Conservation (phyloP, 345 rosid species). For the Alliaria petiolata region DNA sequence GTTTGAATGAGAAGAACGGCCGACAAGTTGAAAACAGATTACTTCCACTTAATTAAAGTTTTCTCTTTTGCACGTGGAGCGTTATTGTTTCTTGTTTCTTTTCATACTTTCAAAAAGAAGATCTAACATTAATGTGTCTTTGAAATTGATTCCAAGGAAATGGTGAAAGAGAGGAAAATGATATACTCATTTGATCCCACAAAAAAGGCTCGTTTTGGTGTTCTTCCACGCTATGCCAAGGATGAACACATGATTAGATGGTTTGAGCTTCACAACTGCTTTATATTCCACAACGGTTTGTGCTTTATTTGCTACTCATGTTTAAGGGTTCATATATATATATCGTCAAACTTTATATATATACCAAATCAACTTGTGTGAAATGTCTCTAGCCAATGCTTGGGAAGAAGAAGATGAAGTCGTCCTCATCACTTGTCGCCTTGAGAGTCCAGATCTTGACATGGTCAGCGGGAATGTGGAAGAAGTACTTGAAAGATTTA, state of each 20-base stretch:
- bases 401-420: conserved; percentile 99
- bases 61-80: too few species aligned
- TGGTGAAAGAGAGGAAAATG: conserved; percentile 80
- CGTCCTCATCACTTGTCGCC: conserved; percentile 79
- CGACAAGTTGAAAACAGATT: too few species aligned
- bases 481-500: conserved; percentile 61
- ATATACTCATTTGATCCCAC: conserved; percentile 77
- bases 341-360: background rate
- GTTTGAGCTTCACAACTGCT: conserved; percentile 99
- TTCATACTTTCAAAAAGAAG: too few species aligned
- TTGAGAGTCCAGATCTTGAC: conserved; percentile 73
- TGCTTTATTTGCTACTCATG: background rate
- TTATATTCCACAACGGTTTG: conserved; percentile 88
- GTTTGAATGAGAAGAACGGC: too few species aligned
- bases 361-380: conserved; percentile 17
- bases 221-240: conserved; percentile 89
- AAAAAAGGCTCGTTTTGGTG: conserved; percentile 82
- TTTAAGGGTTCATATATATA: conserved; percentile 1
- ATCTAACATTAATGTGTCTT: conserved; percentile 3
- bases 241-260: conserved; percentile 77
- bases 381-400: conserved; percentile 67
- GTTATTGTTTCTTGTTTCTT: too few species aligned
- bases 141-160: conserved; percentile 55
- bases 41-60: too few species aligned
- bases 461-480: conserved; percentile 69